Evolutionary conservation across 345 rosid species (phyloP), one percentile per base, ranked within the genome.

Genomic region (Sonneratia caseolaris): DNA sequence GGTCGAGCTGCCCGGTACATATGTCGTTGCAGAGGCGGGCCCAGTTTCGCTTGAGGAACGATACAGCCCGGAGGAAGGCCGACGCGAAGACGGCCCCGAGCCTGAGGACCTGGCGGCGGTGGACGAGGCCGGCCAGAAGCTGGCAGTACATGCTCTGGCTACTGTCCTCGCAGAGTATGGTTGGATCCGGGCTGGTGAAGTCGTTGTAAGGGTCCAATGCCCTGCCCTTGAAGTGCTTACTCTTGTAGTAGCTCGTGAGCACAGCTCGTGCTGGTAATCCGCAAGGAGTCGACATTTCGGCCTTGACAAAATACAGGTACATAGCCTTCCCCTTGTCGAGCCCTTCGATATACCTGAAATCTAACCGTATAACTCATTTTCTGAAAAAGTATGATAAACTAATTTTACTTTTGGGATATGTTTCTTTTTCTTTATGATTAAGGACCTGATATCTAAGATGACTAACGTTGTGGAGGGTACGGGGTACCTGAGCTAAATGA

Each of bases 101-200:
- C 56, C 92, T 74, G 68, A 82, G 76, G 73, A 84, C 88, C 71
- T 86, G 84, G 57, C 72, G 79, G 8, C 86, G 87, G 59, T 84
- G 83, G 68, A 86, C 70, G 35, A 88, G 82, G 42, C 90, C 92
- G 0, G 90, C 76, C 16, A 86, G 81, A 78, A 86, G 76, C 83
- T 88, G 90, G 83, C 92, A 86, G 51, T 88, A 84, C 90, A 88
- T 86, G 88, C 92, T 88, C 73, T 88, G 92, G 74, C 71, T 65
- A 77, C 88, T 83, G 32, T 88, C 88, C 27, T 82, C 77, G 81
- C 92, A 88, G 64, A 88, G 70, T 74, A 88, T 86, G 62, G 87
- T 78, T 36, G 75, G 84, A 70, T 86, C 84, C 16, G 88, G 88
- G 76, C 88, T 88, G 3, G 92, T 82, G 68, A 68, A 80, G 70